A percentile compares a stretch with the other conserved stretches of the same genome.
Conservation (phyloP, 1,284 basidiomycete genomes). For the Omphalotus olearius region DNA sequence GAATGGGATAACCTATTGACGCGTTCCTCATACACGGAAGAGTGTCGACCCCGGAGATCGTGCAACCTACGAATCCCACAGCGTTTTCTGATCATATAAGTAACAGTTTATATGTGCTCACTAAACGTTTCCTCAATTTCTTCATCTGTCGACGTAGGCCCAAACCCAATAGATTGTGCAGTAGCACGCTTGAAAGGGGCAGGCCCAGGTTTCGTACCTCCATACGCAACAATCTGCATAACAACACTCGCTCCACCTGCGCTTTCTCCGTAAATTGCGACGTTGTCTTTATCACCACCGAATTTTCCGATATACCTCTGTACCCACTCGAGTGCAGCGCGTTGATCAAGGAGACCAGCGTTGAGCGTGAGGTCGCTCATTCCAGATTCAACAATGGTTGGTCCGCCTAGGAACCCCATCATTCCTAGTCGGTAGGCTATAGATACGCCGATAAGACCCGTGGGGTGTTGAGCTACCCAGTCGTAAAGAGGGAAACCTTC, state of each 20-base stretch:
- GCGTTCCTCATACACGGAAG: slow-evolving; percentile 37
- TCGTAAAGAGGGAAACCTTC: slow-evolving; percentile 42
- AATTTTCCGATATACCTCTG: slow-evolving; percentile 39
- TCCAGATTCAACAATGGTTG: slow-evolving; percentile 17
- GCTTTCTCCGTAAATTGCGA: slow-evolving; percentile 41
- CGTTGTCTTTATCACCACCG: slow-evolving; percentile 36
- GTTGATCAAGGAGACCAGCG: slow-evolving; percentile 42
- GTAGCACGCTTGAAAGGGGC: slow-evolving; percentile 35
- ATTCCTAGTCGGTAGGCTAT: slow-evolving; percentile 41
- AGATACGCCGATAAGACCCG: slow-evolving; percentile 37
- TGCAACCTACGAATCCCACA: slow-evolving; percentile 29
- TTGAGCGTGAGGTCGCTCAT: slow-evolving; percentile 29
- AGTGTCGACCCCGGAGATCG: slow-evolving; percentile 22
- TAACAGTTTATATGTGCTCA: slow-evolving; percentile 16
- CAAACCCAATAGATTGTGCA: slow-evolving; percentile 41
- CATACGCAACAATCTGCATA: slow-evolving; percentile 40
- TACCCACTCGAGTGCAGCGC: slow-evolving; percentile 43
- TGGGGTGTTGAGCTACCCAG: slow-evolving; percentile 39
- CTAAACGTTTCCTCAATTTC: slow-evolving; percentile 32
- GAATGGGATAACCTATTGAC: slow-evolving; percentile 27
- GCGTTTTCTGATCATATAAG: slow-evolving; percentile 25
- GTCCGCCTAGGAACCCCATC: slow-evolving; percentile 39
- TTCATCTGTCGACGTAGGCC: slow-evolving; percentile 28
- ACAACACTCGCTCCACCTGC: slow-evolving; percentile 41
- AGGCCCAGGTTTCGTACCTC: slow-evolving; percentile 31